Evolutionary conservation across 345 rosid genomes (phyloP), one percentile per base, ranked within the genome.

Genomic region (Mallotus nudiflorus): DNA sequence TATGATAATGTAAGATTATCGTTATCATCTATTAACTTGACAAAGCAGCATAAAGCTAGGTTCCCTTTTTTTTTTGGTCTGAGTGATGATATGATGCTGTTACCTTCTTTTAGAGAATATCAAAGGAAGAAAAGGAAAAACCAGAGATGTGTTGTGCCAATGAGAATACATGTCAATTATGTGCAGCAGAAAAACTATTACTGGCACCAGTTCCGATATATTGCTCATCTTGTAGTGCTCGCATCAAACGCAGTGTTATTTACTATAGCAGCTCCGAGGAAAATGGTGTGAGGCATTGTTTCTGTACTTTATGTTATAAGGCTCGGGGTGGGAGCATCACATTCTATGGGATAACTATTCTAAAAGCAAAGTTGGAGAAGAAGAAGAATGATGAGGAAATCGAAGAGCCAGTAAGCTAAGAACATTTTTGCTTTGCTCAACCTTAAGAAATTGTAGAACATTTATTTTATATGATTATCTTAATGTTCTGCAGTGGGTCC

Each of bases 401-500:
- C 29, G 63, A 65, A 54, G 92, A 88, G 68, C 45, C 75, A 65
- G 92, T 88, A 76, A 69, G 80, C 66, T 67, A 29, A 44, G n/a
- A 2, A 33, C 45, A 24, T 20, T 18, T 63, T 22, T 40, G 37
- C 67, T 66, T 60, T 63, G 51, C 9, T 62, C 9, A 37, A 37
- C 52, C 9, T 29, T 53, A 9, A 8, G 16, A 54, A 13, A 35
- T 35, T 29, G 55, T 66, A 64, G 31, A 68, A 29, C 16, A 56
- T 48, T 69, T 37, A 64, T 57, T 40, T 15, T 22, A n/a, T 22
- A 0, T 25, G n/a, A 35, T 25, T 29, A 1, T 42, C 46, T 9
- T 53, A 74, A 49, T 73, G 12, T 56, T 77, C 64, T 70, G 67
- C 82, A 84, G 90, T 88, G 88, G 88, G 88, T 86, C 69, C 80